Conservation (phyloP, 805 yeast genomes). For the Schwanniomyces occidentalis region DNA sequence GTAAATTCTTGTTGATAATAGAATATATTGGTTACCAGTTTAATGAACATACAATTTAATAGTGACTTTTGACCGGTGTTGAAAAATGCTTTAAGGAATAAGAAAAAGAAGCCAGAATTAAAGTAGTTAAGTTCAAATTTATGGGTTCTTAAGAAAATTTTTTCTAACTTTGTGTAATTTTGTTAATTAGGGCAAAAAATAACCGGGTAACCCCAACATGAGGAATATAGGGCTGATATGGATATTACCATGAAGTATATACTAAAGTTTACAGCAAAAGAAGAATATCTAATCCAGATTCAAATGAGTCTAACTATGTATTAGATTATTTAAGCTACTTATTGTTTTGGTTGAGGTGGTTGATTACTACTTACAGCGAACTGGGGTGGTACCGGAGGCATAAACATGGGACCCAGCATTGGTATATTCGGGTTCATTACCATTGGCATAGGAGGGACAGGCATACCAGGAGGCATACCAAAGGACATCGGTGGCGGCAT, state of each 20-base stretch:
- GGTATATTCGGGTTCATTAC: too few relatives aligned
- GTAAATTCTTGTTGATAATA: slow-evolving; percentile 3
- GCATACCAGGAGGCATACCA: slow-evolving; percentile 21
- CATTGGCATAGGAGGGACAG: slow-evolving; percentile 16
- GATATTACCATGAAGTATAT: too few relatives aligned
- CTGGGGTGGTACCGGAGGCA: slow-evolving; percentile 18
- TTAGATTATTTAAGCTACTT: background rate
- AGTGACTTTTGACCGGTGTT: background rate
- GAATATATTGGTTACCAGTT: background rate
- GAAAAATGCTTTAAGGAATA: too few relatives aligned
- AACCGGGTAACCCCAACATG: slow-evolving; percentile 4
- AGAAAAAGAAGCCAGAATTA: too few relatives aligned
- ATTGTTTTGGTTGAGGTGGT: too few relatives aligned
- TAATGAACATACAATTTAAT: background rate
- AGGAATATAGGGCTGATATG: background rate
- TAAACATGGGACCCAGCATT: slow-evolving; percentile 26
- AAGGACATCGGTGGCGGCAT: slow-evolving; percentile 16
- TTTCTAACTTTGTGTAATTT: slow-evolving; percentile 1
- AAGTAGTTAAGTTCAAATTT: too few relatives aligned
- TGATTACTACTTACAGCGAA: slow-evolving; percentile 2
- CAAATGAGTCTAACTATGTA: background rate
- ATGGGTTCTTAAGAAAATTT: background rate
- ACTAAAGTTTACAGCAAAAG: too few relatives aligned
- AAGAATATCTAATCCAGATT: too few relatives aligned
- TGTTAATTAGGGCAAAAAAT: slow-evolving; percentile 1